Percentiles rank a stretch among this genome's conserved stretches.
These are phyloP conservation scores for Aspergillus awamori DNA, from an alignment of 2,329 filamentous ascomycete species.

Conservation along the genomic window DNA sequence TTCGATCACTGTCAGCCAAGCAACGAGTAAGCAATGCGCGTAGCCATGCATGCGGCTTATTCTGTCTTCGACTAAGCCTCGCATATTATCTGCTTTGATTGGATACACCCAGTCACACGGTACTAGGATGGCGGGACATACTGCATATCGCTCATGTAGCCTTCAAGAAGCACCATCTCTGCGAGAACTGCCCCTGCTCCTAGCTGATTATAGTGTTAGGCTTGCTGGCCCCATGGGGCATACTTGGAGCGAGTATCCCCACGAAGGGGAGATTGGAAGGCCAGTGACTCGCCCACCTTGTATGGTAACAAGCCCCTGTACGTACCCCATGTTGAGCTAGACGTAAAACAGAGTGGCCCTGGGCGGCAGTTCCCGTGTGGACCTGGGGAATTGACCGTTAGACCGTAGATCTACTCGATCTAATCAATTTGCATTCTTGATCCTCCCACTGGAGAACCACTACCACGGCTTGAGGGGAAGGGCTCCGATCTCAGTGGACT, in stretches of 20 bases:
- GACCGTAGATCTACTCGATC: conserved; percentile 1
- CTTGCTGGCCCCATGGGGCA: not conserved
- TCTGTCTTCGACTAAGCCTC: not conserved
- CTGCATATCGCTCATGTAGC: not conserved
- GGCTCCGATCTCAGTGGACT: not conserved
- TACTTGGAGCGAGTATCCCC: not conserved
- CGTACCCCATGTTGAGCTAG: not conserved
- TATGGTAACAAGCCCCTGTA: not conserved
- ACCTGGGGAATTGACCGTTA: not conserved
- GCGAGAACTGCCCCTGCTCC: not conserved
- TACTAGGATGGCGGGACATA: not conserved
- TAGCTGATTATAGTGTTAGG: not conserved
- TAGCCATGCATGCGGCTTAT: not conserved
- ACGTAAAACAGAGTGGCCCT: conserved; percentile 6
- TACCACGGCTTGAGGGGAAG: not conserved
- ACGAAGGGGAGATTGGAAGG: not conserved
- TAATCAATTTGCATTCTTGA: not conserved
- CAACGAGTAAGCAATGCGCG: not conserved
- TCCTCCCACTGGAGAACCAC: not conserved
- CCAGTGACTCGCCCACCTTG: not conserved
- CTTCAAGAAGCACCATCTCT: not conserved
- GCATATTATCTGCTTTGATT: not conserved
- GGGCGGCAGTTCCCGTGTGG: conserved; percentile 10
- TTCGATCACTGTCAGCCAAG: not conserved
- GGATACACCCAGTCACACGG: not conserved